Evolutionary conservation across 2,329 filamentous ascomycete genomes (phyloP), one percentile per base, ranked within the genome.

Genomic region (Graphiopsis chlorocephala): DNA sequence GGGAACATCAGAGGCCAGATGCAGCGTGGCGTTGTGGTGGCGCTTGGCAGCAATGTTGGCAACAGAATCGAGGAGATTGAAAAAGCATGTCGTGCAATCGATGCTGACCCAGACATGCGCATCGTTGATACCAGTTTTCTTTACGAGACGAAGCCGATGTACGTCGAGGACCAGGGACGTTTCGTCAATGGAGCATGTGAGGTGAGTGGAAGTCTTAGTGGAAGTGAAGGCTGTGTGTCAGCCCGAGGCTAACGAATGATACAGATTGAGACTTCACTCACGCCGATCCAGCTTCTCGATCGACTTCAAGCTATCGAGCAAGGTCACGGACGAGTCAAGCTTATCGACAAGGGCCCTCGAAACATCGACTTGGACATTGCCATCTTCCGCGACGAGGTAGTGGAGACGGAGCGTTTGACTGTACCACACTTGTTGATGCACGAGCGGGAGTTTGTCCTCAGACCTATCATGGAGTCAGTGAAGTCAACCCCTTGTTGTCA

Each of bases 81-180:
- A 77, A 83, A 85, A 72, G 94, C 95, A 0, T 93, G 93, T 75
- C 83, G 82, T 52, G 86, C 90, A 74, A 92, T 99, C 87, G 87
- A 91, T 68, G 80, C 68, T 0, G 69, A 83, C 52, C 83, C 86
- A 25, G 88, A 87, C 35, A 92, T 98, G 74, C 86, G 79, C 61
- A 85, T 99, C 45, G 84, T 87, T 72, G 84, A 89, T 71, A 97
- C 94, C 0, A 98, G 94, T 76, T 90, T 88, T 67, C 82, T 99
- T 3, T 99, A 95, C 85, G 93, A 98, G 80, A 99, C 94, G 3
- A 88, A 92, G 71, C 92, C 95, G 25, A 99, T 99, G 95, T 99
- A 99, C 78, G 90, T 97, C 68, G 81, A 90, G 68, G 90, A 97
- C 68, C 95, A 99, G 77, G 88, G 88, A 68, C 86, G 86, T 31